Conservation (phyloP, 345 rosid species). For the Eutrema yunnanense region DNA sequence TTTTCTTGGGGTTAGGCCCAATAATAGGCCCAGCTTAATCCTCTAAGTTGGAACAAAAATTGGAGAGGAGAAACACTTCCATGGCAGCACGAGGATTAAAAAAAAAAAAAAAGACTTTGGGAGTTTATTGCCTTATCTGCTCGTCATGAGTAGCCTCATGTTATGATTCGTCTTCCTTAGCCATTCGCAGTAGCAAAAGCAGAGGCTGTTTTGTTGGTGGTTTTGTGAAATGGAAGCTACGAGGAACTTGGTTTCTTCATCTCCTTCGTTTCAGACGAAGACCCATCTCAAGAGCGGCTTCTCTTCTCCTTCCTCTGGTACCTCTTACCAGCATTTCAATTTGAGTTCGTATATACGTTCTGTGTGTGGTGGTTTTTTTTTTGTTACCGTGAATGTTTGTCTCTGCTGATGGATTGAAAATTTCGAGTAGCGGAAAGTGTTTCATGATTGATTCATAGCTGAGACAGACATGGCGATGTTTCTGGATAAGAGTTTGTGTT, state of each 20-base stretch:
- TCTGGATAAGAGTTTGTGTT: neutral
- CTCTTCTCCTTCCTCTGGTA: constrained; percentile 52
- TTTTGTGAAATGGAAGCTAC: constrained; percentile 56
- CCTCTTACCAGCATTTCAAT: neutral
- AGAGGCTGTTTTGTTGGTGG: neutral
- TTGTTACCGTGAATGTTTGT: neutral
- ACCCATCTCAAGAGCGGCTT: constrained; percentile 40
- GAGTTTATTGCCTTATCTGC: constrained; percentile 17
- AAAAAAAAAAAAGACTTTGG: neutral
- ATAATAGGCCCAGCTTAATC: constrained; percentile 4
- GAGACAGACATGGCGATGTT: neutral
- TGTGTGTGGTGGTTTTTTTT: neutral
- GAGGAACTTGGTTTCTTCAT: constrained; percentile 53
- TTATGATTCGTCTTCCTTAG: constrained; percentile 16
- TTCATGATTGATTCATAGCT: neutral
- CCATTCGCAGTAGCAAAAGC: neutral
- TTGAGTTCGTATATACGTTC: neutral
- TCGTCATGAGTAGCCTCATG: constrained; percentile 13
- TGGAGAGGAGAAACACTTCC: neutral
- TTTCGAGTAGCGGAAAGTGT: neutral
- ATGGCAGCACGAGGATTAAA: constrained; percentile 1
- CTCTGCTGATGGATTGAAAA: too few relatives aligned
- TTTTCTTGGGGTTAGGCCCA: neutral
- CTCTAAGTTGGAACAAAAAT: neutral
- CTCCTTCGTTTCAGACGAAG: constrained; percentile 54